These are phyloP conservation scores for Stipa capillata DNA, from an alignment of 176 grass and related monocot species.

Conservation along the genomic window DNA sequence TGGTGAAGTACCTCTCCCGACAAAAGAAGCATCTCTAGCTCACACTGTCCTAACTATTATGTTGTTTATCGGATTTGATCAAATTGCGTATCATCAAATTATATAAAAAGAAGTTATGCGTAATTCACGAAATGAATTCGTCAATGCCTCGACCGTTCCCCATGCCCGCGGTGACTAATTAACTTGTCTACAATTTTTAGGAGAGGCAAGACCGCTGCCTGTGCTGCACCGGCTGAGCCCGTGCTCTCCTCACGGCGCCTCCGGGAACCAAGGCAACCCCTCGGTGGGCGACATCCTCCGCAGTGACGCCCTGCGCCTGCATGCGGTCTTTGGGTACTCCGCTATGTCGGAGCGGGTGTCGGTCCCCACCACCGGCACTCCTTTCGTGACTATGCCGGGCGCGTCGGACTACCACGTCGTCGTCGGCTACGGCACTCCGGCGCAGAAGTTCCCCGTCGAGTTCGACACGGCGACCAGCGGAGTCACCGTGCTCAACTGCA, in stretches of 20 bases:
- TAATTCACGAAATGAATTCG: too few species aligned
- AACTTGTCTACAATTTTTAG: neutral
- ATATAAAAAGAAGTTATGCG: too few species aligned
- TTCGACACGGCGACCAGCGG: neutral
- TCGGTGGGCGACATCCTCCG: slow-evolving; percentile 4
- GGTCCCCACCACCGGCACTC: neutral
- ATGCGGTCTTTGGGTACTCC: neutral
- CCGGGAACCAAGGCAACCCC: neutral
- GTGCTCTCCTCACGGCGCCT: neutral
- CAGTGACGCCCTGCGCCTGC: neutral
- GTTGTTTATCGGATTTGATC: too few species aligned
- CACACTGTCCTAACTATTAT: too few species aligned
- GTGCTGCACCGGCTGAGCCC: neutral
- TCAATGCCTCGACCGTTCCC: too few species aligned
- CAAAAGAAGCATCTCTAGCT: too few species aligned
- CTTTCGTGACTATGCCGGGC: neutral
- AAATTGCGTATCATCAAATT: too few species aligned
- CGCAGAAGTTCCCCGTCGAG: slow-evolving; percentile 6
- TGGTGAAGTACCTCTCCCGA: too few species aligned
- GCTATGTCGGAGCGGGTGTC: neutral
- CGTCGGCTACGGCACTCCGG: slow-evolving; percentile 45
- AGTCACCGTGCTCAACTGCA: slow-evolving; percentile 7
- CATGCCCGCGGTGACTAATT: neutral
- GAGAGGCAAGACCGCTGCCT: neutral
- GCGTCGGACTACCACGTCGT: slow-evolving; percentile 29